phyloP scores from a whole-genome alignment of 768 basidiomycete species.

The Clavaria fumosa region DNA sequence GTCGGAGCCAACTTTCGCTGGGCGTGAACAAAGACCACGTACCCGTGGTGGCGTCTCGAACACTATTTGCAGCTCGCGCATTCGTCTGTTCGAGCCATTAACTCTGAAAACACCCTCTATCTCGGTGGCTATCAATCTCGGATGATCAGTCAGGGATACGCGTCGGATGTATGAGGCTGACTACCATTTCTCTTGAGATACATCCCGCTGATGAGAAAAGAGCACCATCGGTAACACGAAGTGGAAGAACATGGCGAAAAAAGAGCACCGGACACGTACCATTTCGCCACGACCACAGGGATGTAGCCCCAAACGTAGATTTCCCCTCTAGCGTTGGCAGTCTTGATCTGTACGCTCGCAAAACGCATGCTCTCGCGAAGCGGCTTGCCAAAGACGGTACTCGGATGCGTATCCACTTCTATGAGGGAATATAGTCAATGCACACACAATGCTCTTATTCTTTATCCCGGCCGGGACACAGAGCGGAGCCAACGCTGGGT shows the following conservation, averaged over 20 bases:
- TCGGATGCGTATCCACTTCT: constrained; percentile 18
- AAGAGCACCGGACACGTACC: constrained; percentile 51
- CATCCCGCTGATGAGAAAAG: constrained; percentile 43
- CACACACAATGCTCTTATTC: too few species aligned
- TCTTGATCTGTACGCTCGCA: constrained; percentile 89
- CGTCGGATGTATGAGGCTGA: constrained; percentile 8
- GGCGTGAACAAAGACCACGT: constrained; percentile 12
- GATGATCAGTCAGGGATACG: not conserved
- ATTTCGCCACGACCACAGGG: constrained; percentile 95
- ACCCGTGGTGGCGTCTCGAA: constrained; percentile 88
- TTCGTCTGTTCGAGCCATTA: constrained; percentile 87
- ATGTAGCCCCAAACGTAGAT: constrained; percentile 89
- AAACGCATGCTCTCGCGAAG: constrained; percentile 71
- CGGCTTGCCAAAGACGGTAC: constrained; percentile 71
- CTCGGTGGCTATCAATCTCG: constrained; percentile 55
- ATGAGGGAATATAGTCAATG: not conserved
- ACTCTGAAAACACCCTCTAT: constrained; percentile 90
- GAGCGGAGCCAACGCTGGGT: not conserved
- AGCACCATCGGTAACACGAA: constrained; percentile 5
- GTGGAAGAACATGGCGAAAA: too few species aligned
- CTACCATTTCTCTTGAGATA: constrained; percentile 89
- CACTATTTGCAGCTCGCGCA: constrained; percentile 83
- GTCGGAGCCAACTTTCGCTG: constrained; percentile 2
- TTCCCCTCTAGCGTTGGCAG: constrained; percentile 67
- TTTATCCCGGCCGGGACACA: not conserved